Percentiles rank a stretch among this genome's conserved stretches.
These are phyloP conservation scores for Trametes cinnabarina DNA, from an alignment of 768 basidiomycete genomes.

Conservation along the genomic window DNA sequence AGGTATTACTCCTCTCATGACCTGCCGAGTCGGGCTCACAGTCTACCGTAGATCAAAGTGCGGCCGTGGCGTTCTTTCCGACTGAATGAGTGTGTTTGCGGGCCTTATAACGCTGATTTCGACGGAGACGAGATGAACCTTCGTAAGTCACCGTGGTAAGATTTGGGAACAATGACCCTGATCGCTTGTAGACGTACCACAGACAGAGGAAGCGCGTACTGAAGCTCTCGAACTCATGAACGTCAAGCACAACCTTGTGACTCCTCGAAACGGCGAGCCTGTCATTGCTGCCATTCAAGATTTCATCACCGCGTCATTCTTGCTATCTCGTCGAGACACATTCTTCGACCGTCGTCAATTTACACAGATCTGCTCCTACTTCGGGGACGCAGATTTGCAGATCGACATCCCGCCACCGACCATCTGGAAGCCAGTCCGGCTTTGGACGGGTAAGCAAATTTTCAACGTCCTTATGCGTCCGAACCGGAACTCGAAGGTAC, in stretches of 20 bases:
- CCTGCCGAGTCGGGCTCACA: background rate
- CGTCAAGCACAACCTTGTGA: slow-evolving; percentile 95
- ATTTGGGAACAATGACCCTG: background rate
- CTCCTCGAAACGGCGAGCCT: slow-evolving; percentile 96
- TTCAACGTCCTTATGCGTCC: slow-evolving; percentile 97
- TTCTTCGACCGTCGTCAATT: slow-evolving; percentile 95
- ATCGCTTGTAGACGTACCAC: slow-evolving; percentile 76
- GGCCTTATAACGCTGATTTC: slow-evolving; percentile 98
- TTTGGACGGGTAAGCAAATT: slow-evolving; percentile 99
- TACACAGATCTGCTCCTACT: slow-evolving; percentile 93
- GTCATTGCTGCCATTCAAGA: slow-evolving; percentile 99
- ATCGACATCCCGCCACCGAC: slow-evolving; percentile 96
- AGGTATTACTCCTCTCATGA: too few species aligned
- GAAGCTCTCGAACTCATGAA: slow-evolving; percentile 98
- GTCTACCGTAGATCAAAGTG: slow-evolving; percentile 65
- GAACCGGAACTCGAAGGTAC: slow-evolving; percentile 74
- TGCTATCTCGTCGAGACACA: slow-evolving; percentile 87
- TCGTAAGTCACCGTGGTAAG: slow-evolving; percentile 53
- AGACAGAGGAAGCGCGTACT: slow-evolving; percentile 96
- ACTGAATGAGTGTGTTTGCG: slow-evolving; percentile 98
- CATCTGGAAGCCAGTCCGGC: slow-evolving; percentile 85
- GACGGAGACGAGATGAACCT: slow-evolving; percentile 99
- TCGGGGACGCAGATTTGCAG: slow-evolving; percentile 86
- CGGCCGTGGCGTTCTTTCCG: slow-evolving; percentile 97
- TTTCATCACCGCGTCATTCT: slow-evolving; percentile 97